Evolutionary conservation across 345 rosid genomes (phyloP).

Genomic region (Populus tremula): DNA sequence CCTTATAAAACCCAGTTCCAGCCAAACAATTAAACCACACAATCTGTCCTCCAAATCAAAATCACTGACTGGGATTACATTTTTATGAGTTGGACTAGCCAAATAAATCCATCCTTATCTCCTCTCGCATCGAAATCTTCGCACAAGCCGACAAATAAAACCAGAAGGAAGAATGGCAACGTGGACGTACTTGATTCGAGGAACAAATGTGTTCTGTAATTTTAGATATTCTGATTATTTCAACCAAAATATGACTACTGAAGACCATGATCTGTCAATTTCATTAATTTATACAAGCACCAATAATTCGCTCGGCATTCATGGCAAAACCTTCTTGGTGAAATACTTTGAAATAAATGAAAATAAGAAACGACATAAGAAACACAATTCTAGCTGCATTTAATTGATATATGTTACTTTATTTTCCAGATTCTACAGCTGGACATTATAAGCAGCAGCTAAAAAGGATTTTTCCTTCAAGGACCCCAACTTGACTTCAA

Average conservation of each 20-base stretch:
- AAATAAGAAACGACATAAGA: neutral
- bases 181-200: neutral
- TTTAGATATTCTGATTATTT: neutral
- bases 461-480: conserved; percentile 5
- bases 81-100: conserved; percentile 12
- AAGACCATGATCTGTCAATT: neutral
- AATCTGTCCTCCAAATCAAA: conserved; percentile 24
- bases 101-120: conserved; percentile 12
- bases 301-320: neutral
- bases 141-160: neutral
- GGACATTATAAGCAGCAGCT: conserved; percentile 13
- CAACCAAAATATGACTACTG: neutral
- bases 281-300: neutral
- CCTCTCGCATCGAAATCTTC: neutral
- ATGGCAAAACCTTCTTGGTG: neutral
- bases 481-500: conserved; percentile 6
- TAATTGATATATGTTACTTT: conserved; percentile 1
- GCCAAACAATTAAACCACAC: conserved; percentile 14
- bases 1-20: conserved; percentile 12
- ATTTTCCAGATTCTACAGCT: conserved; percentile 12
- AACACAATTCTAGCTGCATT: neutral
- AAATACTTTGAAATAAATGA: neutral
- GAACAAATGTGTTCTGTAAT: neutral
- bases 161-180: neutral
- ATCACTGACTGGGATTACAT: neutral